A percentile compares a stretch with the other conserved stretches of the same genome.
Evolutionary conservation across 805 yeast species (phyloP).

Genomic region (Ogataea degrootiae): DNA sequence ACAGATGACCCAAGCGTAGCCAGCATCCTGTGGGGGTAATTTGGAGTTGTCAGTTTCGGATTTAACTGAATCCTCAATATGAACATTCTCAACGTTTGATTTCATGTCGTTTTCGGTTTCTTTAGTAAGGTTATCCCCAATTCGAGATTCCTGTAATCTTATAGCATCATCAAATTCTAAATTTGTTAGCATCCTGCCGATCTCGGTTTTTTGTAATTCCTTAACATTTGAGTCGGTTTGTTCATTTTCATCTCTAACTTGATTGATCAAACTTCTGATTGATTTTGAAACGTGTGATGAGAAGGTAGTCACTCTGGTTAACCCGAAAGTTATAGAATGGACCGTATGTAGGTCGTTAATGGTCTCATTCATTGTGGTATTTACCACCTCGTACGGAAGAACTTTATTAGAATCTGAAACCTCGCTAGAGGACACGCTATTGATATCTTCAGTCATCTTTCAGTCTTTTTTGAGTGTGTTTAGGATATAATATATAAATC

Average conservation of each 20-base stretch:
- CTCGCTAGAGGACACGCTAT: too few relatives aligned
- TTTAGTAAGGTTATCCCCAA: background rate
- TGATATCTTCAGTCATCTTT: too few relatives aligned
- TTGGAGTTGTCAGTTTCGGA: conserved; percentile 27
- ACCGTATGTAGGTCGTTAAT: background rate
- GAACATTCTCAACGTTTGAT: conserved; percentile 1
- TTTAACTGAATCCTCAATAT: conserved; percentile 1
- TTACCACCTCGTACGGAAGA: too few relatives aligned
- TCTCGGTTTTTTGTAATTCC: conserved; percentile 8
- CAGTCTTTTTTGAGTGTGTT: too few relatives aligned
- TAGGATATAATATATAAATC: too few relatives aligned
- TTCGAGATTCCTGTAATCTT: conserved; percentile 8
- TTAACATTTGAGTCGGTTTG: conserved; percentile 11
- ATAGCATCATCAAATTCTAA: conserved; percentile 23
- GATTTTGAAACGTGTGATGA: conserved; percentile 1
- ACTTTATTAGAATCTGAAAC: too few relatives aligned
- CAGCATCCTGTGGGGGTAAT: conserved; percentile 38
- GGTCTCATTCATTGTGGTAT: background rate
- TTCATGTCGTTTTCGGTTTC: background rate
- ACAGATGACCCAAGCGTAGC: conserved; percentile 54
- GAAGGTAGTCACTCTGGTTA: background rate
- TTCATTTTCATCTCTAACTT: conserved; percentile 18
- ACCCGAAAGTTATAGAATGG: background rate
- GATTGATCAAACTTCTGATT: conserved; percentile 2
- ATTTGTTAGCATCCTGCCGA: conserved; percentile 18